A percentile compares a stretch with the other conserved stretches of the same genome.
phyloP scores from a whole-genome alignment of 495 filamentous ascomycete species.

The Hypoxylon subgilvum region DNA sequence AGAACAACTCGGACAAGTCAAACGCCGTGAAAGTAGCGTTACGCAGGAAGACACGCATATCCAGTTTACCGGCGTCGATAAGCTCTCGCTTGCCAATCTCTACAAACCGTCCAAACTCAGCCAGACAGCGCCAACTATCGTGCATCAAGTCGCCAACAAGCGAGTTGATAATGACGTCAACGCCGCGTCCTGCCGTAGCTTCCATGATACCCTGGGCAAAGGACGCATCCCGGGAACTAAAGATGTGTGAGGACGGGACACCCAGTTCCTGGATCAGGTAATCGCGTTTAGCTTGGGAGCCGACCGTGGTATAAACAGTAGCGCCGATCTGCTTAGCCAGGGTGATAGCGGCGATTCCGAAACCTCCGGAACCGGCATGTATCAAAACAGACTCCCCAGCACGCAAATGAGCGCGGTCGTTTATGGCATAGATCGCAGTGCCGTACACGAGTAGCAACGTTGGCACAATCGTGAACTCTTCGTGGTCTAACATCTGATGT shows the following conservation, averaged over 20 bases:
- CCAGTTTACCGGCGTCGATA: constrained; percentile 31
- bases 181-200: constrained; percentile 52
- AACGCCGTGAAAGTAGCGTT: constrained; percentile 41
- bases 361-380: constrained; percentile 55
- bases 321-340: constrained; percentile 54
- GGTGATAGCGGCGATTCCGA: constrained; percentile 59
- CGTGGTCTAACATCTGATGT: constrained; percentile 34
- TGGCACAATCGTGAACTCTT: constrained; percentile 21
- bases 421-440: constrained; percentile 58
- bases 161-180: constrained; percentile 62
- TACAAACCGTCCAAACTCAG: constrained; percentile 56
- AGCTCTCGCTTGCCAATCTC: constrained; percentile 56
- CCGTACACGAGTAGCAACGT: constrained; percentile 53
- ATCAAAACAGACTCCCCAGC: constrained; percentile 60
- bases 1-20: constrained; percentile 33
- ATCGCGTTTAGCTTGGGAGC: constrained; percentile 46
- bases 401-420: constrained; percentile 40
- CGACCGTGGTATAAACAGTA: constrained; percentile 59
- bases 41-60: constrained; percentile 43
- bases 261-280: constrained; percentile 49
- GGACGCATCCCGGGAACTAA: constrained; percentile 44
- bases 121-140: constrained; percentile 53
- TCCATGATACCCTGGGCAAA: constrained; percentile 52
- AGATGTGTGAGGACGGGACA: constrained; percentile 56
- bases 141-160: constrained; percentile 57